Base-by-base conservation (phyloP, 495 filamentous ascomycete species). In the Hypoxylon lenormandii region DNA sequence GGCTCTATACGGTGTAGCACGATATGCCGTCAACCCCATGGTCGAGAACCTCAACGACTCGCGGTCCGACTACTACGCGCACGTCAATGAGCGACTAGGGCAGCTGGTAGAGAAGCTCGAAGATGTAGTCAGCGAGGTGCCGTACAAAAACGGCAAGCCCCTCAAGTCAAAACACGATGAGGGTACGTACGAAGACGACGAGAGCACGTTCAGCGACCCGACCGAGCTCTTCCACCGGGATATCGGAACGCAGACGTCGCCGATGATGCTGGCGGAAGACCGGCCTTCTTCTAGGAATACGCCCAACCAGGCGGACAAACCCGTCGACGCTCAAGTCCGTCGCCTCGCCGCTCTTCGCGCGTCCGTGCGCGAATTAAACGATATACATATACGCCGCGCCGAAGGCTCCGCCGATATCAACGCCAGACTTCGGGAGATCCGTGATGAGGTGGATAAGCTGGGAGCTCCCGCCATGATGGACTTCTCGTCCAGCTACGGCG, bases 171-270 rank as follows among this genome's bases (percentile, higher is more conserved):
- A 52, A 33, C 59, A 58, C 6, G 49, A 66, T 7, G 64, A 66
- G 10, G 51, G 26, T 13, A 54, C 18, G 0, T 72, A 78, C 36
- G 75, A 76, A 33, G 79, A 80, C 15, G 74, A 78, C 13, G 77
- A 75, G 48, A 78, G 77, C 72, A 78, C 71, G 11, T 85, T 85
- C 65, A 81, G 82, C 33, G 86, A 87, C 72, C 91, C 92, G 0
- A 90, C 91, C 1, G 92, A 96, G 75, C 87, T 97, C 62, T 98
- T 94, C 82, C 92, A 96, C 78, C 87, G 93, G 11, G 94, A 97
- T 69, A 84, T 92, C 43, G 92, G 89, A 21, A 92, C 93, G 0
- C 95, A 98, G 73, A 97, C 94, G 0, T 90, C 88, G 0, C 87
- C 81, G 4, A 43, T 77, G 13, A 60, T 73, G 66, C 64, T 60